Evolutionary conservation across 169 alveolate species (phyloP).

Genomic region (Cryptosporidium sp.): DNA sequence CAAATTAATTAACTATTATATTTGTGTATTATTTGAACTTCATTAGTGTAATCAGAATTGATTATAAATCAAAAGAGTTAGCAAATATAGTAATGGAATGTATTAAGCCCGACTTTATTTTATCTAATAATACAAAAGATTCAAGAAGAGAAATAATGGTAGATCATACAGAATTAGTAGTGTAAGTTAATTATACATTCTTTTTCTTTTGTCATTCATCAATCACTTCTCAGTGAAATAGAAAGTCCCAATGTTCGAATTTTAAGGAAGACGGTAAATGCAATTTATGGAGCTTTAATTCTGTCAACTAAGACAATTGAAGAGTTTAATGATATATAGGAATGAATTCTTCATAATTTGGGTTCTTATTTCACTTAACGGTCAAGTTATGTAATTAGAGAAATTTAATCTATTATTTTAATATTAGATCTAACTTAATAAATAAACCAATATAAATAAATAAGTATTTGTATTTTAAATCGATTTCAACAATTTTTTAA

Average conservation of each 20-base stretch:
- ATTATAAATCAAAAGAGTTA: slow-evolving; percentile 1
- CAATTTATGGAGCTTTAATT: slow-evolving; percentile 36
- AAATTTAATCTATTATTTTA: too few relatives aligned
- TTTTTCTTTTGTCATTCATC: neutral
- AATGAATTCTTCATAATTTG: neutral
- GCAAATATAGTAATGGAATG: slow-evolving; percentile 59
- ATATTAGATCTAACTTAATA: neutral
- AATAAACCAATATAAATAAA: too few relatives aligned
- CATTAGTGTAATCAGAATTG: slow-evolving; percentile 22
- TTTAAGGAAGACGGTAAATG: slow-evolving; percentile 41
- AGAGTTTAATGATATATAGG: neutral
- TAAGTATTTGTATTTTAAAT: too few relatives aligned
- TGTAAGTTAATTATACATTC: slow-evolving; percentile 20
- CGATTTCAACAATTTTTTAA: too few relatives aligned
- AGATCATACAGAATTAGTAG: neutral
- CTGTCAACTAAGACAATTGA: slow-evolving; percentile 48
- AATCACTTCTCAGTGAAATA: neutral
- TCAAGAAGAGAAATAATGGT: slow-evolving; percentile 18
- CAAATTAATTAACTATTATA: neutral
- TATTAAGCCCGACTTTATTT: slow-evolving; percentile 47
- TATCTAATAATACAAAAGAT: neutral
- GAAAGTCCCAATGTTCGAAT: slow-evolving; percentile 31
- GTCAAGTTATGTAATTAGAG: too few relatives aligned
- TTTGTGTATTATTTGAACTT: neutral
- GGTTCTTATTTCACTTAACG: neutral